These are phyloP conservation scores for Nakazawaea molendinolei DNA, from an alignment of 805 yeast species.

Conservation along the genomic window DNA sequence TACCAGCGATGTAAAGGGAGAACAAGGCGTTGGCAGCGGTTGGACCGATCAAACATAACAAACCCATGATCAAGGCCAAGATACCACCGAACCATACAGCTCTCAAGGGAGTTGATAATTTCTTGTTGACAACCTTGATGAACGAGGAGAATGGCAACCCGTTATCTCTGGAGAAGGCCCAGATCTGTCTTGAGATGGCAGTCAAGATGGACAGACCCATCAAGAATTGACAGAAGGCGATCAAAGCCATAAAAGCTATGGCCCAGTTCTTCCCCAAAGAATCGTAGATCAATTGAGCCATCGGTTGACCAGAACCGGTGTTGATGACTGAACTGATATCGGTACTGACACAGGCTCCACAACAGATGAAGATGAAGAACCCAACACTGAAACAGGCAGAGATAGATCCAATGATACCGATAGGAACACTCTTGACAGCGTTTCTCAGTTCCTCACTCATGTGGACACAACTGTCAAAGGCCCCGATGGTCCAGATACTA, in stretches of 20 bases:
- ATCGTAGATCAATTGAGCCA: constrained; percentile 60
- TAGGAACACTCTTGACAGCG: constrained; percentile 57
- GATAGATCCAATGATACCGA: constrained; percentile 57
- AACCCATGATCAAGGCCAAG: constrained; percentile 47
- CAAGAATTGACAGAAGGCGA: constrained; percentile 53
- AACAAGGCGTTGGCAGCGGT: constrained; percentile 66
- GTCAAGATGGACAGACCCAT: constrained; percentile 60
- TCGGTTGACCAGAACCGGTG: constrained; percentile 48
- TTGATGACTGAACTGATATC: constrained; percentile 36
- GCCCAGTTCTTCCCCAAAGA: constrained; percentile 63
- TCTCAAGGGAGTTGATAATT: constrained; percentile 54
- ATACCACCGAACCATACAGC: constrained; percentile 52
- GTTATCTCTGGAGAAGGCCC: constrained; percentile 74
- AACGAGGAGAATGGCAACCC: constrained; percentile 58
- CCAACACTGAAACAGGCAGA: constrained; percentile 54
- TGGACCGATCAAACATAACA: constrained; percentile 48
- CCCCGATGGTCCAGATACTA: constrained; percentile 70
- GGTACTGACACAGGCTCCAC: constrained; percentile 46
- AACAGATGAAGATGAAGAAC: constrained; percentile 44
- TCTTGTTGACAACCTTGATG: constrained; percentile 51
- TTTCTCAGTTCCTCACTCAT: constrained; percentile 66
- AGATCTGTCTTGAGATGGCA: constrained; percentile 64
- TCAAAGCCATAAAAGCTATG: constrained; percentile 51
- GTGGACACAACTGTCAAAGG: constrained; percentile 68
- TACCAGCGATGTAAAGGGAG: constrained; percentile 56